A percentile compares a stretch with the other conserved stretches of the same genome.
Conservation (phyloP, 176 grass and related monocot species). For the Carex myosuroides region DNA sequence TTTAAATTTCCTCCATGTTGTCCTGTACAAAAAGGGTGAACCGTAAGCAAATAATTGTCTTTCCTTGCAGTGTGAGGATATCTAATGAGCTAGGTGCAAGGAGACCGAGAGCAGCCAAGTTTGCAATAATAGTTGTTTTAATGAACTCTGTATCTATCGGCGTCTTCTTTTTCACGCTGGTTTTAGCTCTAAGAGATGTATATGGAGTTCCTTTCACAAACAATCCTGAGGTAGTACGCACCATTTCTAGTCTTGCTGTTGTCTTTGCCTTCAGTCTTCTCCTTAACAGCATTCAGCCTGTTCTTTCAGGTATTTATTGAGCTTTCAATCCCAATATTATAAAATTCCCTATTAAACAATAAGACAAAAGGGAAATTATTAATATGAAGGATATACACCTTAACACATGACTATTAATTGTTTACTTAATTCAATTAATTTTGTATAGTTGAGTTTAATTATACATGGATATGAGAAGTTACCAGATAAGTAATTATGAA, state of each 20-base stretch:
- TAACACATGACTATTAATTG: neutral
- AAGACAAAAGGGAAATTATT: neutral
- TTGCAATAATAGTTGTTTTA: slow-evolving; percentile 65
- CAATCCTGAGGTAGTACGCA: slow-evolving; percentile 50
- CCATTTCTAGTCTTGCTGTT: slow-evolving; percentile 49
- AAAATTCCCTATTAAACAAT: neutral
- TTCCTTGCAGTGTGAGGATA: slow-evolving; percentile 55
- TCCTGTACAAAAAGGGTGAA: neutral
- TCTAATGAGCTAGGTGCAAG: slow-evolving; percentile 83
- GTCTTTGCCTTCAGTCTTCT: slow-evolving; percentile 73
- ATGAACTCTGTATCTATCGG: slow-evolving; percentile 54
- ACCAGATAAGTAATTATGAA: neutral
- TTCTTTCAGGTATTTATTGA: slow-evolving; percentile 40
- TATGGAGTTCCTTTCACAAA: slow-evolving; percentile 75
- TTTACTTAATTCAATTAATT: neutral
- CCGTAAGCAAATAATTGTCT: neutral
- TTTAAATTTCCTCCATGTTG: neutral
- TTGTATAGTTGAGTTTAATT: neutral
- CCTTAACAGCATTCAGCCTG: slow-evolving; percentile 81
- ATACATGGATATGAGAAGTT: neutral
- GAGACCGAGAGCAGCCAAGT: slow-evolving; percentile 48
- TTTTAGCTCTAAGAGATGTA: slow-evolving; percentile 49
- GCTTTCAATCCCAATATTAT: neutral
- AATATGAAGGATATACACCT: neutral
- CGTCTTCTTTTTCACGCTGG: slow-evolving; percentile 36